Conservation (phyloP, 208 protist species). For the Entamoeba histolytica region DNA sequence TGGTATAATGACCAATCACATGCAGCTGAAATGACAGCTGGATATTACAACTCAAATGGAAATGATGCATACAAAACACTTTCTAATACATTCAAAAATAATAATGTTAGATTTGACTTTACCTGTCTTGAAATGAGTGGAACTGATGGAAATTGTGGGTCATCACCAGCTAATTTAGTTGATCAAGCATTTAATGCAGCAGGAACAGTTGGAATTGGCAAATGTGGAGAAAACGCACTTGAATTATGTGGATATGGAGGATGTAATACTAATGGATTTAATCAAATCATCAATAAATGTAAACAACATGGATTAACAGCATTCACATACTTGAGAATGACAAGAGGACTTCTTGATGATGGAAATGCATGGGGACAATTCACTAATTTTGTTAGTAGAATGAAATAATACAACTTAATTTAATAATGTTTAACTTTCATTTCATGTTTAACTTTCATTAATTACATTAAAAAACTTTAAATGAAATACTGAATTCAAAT, state of each 20-base stretch:
- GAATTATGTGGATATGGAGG: too few species aligned
- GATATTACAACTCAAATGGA: conserved; percentile 40
- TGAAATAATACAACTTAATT: too few species aligned
- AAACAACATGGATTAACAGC: not conserved
- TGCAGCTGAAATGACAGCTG: conserved; percentile 43
- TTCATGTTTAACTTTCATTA: too few species aligned
- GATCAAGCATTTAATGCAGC: not conserved
- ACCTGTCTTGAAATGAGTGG: too few species aligned
- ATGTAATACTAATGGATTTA: too few species aligned
- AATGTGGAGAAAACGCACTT: not conserved
- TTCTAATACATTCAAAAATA: too few species aligned
- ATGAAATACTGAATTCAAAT: too few species aligned
- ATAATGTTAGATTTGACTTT: too few species aligned
- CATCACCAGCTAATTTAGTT: not conserved
- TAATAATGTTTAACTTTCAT: too few species aligned
- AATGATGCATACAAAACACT: conserved; percentile 9
- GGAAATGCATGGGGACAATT: not conserved
- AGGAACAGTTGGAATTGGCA: not conserved
- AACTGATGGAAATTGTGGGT: not conserved
- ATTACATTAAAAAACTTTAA: too few species aligned
- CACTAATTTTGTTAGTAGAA: not conserved
- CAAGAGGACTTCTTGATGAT: not conserved
- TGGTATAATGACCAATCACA: conserved; percentile 31
- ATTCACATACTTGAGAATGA: not conserved
- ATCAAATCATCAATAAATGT: not conserved